These are phyloP conservation scores for Aspergillus cristatus DNA, from an alignment of 495 filamentous ascomycete species.

Conservation along the genomic window DNA sequence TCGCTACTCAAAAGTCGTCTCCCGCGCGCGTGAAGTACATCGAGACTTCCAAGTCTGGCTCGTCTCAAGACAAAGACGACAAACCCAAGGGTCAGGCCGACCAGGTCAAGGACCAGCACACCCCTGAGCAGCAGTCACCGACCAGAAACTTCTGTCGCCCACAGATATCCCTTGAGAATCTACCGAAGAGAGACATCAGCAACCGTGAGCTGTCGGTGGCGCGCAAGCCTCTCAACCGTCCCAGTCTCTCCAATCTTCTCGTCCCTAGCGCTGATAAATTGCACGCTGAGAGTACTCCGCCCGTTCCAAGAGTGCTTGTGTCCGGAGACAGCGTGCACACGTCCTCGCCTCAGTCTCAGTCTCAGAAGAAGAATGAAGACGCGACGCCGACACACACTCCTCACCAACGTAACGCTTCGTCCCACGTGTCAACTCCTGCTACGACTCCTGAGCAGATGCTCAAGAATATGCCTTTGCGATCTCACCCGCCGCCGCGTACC, in stretches of 20 bases:
- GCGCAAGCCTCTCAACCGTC: conserved; percentile 6
- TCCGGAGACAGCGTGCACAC: too few relatives aligned
- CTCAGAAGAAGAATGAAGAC: too few relatives aligned
- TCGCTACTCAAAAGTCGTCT: conserved; percentile 2
- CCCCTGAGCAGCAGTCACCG: neutral
- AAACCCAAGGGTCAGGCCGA: neutral
- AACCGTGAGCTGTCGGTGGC: conserved; percentile 5
- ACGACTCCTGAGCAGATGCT: conserved; percentile 1
- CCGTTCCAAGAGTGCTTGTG: neutral
- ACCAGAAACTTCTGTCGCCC: conserved; percentile 6
- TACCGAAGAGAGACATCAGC: conserved; percentile 3
- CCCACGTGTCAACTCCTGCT: conserved; percentile 1
- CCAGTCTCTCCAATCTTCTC: conserved; percentile 4
- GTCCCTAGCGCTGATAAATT: neutral
- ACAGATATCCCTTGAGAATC: conserved; percentile 5
- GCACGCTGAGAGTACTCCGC: neutral
- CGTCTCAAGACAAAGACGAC: neutral
- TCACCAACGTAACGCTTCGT: neutral
- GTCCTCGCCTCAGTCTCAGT: too few relatives aligned
- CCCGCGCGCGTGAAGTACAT: conserved; percentile 1
- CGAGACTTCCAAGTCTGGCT: neutral
- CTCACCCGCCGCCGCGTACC: conserved; percentile 5
- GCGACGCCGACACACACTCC: too few relatives aligned
- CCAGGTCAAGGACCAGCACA: neutral
- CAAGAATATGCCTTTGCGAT: conserved; percentile 2